Base-by-base conservation (phyloP, 2,329 filamentous ascomycete genomes). In the Fusarium redolens region DNA sequence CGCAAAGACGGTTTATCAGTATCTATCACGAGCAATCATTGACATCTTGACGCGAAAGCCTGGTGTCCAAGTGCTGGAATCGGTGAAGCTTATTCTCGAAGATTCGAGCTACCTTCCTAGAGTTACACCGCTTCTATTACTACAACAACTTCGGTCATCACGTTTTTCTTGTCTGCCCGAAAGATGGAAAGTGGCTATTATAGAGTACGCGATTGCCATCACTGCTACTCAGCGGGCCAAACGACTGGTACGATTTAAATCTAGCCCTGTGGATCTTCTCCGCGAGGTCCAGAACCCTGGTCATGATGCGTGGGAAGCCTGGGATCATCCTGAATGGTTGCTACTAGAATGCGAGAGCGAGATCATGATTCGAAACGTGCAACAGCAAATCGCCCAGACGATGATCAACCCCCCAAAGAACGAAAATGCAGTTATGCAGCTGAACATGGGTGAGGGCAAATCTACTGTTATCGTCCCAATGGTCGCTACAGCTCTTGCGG, bases 391-490 rank as follows among this genome's bases (percentile, higher is more conserved):
- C 56, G 89, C 91, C 0, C 51, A 63, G 0, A 76, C 85, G 18
- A 93, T 94, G 88, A 86, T 84, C 5, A 75, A 0, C 84, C 86
- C 0, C 71, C 76, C 0, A 76, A 38, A 77, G 0, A 92, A 90
- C 69, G 7, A 25, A 8, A 59, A 50, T 3, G 78, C 85, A 0
- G 86, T 91, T 1, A 86, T 92, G 83, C 90, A 93, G 73, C 79
- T 93, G 7, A 92, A 92, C 71, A 93, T 93, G 91, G 92, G 92
- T 0, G 87, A 92, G 74, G 92, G 91, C 0, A 93, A 93, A 69
- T 90, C 90, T 0, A 92, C 91, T 0, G 88, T 93, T 4, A 93
- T 95, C 54, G 85, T 92, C 0, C 92, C 91, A 0, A 90, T 92
- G 50, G 86, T 92, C 0, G 87, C 88, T 0, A 80, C 87, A 0